Evolutionary conservation across 148 eudicot species (phyloP).

Genomic region (Pharnaceum exiguum): DNA sequence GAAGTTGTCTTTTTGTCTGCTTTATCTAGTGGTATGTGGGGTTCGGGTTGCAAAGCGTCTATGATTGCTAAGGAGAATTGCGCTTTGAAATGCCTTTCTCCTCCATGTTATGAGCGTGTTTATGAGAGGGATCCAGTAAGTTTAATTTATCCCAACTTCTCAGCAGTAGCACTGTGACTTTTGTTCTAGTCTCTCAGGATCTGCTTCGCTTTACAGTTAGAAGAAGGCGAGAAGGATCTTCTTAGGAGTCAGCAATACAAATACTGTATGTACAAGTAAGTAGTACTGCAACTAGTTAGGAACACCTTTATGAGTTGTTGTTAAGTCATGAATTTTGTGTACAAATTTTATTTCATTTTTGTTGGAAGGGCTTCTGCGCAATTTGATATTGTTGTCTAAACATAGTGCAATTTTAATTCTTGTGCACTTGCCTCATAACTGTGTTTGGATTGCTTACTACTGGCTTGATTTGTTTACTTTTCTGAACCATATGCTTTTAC

Average conservation of each 20-base stretch:
- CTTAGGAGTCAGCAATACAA: constrained; percentile 80
- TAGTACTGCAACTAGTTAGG: neutral
- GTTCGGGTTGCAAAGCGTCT: constrained; percentile 68
- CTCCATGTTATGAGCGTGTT: constrained; percentile 72
- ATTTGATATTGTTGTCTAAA: no score
- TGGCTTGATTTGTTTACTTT: no score
- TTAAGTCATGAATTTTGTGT: neutral
- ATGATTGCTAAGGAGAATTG: constrained; percentile 87
- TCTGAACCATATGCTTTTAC: no score
- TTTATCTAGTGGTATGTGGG: constrained; percentile 73
- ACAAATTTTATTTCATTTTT: neutral
- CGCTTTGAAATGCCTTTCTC: constrained; percentile 74
- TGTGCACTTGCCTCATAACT: no score
- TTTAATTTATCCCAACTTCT: neutral
- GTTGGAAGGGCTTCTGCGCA: no score
- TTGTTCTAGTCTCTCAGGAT: neutral
- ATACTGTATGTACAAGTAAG: constrained; percentile 83
- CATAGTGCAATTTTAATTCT: no score
- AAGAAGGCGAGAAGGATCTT: constrained; percentile 87
- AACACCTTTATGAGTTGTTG: no score
- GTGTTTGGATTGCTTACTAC: no score
- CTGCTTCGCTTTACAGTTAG: constrained; percentile 40
- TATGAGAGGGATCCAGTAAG: constrained; percentile 92
- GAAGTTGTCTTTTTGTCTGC: neutral
- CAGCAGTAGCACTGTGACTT: neutral